Percentiles rank a stretch among this genome's conserved stretches.
phyloP scores from a whole-genome alignment of 2,329 filamentous ascomycete genomes.

The Penicillium sp. region DNA sequence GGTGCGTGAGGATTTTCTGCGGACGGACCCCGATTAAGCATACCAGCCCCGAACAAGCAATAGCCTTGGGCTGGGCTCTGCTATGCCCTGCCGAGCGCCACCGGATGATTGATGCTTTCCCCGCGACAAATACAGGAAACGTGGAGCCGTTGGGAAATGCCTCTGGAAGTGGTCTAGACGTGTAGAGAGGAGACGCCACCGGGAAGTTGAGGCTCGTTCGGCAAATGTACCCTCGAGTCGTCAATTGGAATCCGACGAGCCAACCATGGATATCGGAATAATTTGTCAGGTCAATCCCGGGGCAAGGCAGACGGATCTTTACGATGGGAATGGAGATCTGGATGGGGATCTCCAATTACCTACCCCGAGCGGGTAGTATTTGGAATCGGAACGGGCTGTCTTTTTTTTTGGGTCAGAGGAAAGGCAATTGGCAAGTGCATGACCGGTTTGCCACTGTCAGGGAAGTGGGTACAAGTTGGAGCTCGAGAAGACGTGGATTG shows the following conservation, averaged over 20 bases:
- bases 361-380: background rate
- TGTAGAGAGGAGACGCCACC: constrained; percentile 3
- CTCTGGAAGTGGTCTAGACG: background rate
- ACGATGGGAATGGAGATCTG: background rate
- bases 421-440: background rate
- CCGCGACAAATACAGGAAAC: background rate
- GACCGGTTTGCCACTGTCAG: constrained; percentile 18
- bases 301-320: background rate
- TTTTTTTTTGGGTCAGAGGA: background rate
- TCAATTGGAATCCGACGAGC: background rate
- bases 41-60: background rate
- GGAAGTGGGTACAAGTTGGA: constrained; percentile 4
- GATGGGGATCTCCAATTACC: too few relatives aligned
- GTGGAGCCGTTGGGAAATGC: background rate
- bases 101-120: background rate
- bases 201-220: constrained; percentile 5
- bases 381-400: background rate
- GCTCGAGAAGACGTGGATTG: constrained; percentile 1
- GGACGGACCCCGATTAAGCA: background rate
- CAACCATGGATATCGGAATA: background rate
- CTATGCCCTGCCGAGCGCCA: background rate
- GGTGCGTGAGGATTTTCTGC: background rate
- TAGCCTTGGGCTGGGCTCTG: background rate
- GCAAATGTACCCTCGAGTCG: background rate
- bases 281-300: background rate